A percentile compares a stretch with the other conserved stretches of the same genome.
Evolutionary conservation across 108 stramenopile species (phyloP).

Genomic region (Cyclostephanos tholiformis): DNA sequence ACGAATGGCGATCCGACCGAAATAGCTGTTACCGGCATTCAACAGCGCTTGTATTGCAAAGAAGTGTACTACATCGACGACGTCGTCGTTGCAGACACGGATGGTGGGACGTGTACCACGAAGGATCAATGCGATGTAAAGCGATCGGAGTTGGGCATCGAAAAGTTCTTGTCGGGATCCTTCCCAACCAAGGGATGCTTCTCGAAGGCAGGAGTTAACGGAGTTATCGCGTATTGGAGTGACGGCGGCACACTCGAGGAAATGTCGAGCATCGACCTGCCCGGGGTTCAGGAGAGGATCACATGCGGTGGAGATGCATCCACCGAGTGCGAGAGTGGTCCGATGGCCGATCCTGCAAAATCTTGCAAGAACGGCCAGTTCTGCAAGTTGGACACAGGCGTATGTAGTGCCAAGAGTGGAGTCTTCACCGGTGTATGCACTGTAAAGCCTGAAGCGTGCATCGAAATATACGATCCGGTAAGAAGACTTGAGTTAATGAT

Average conservation of each 20-base stretch:
- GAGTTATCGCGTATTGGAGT: neutral
- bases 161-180: neutral
- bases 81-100: neutral
- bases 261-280: neutral
- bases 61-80: neutral
- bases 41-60: conserved; percentile 12
- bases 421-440: neutral
- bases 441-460: neutral
- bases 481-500: neutral
- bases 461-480: neutral
- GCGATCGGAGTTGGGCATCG: conserved; percentile 3
- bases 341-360: conserved; percentile 7
- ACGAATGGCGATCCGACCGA: neutral
- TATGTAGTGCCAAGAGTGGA: neutral
- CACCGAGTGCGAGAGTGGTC: conserved; percentile 4
- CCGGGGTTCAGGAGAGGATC: neutral
- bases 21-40: neutral
- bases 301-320: neutral
- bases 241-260: neutral
- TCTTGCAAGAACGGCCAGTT: neutral
- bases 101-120: neutral
- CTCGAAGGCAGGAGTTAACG: neutral
- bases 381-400: neutral
- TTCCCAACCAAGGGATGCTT: conserved; percentile 20
- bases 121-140: conserved; percentile 2